phyloP scores from a whole-genome alignment of 768 basidiomycete species.

The Hericium rajendrae region DNA sequence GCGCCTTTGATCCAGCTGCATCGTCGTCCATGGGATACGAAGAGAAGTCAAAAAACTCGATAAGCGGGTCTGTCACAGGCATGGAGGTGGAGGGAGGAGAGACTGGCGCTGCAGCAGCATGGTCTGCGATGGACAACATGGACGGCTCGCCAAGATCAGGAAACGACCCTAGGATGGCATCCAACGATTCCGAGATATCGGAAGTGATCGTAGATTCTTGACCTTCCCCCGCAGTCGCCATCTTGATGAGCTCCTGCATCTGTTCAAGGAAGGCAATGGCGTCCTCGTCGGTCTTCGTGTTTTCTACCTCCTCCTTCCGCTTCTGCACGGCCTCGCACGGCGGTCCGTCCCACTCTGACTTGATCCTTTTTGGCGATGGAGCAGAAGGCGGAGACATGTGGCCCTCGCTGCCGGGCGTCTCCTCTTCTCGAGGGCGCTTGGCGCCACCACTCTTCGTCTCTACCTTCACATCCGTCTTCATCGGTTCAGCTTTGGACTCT shows the following conservation, averaged over 20 bases:
- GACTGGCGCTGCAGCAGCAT: not conserved
- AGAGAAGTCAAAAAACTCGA: conserved; percentile 64
- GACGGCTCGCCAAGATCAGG: conserved; percentile 30
- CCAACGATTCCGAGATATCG: conserved; percentile 46
- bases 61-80: conserved; percentile 37
- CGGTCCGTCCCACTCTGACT: conserved; percentile 63
- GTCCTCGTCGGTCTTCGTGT: conserved; percentile 59
- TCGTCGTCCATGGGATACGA: conserved; percentile 48
- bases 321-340: conserved; percentile 33
- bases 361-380: conserved; percentile 63
- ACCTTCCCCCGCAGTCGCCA: conserved; percentile 30
- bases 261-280: conserved; percentile 50
- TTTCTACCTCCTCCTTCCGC: conserved; percentile 11
- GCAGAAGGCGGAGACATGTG: conserved; percentile 30
- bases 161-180: conserved; percentile 53
- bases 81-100: conserved; percentile 25
- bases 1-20: conserved; percentile 49
- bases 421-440: conserved; percentile 50
- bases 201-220: conserved; percentile 29
- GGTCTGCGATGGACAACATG: conserved; percentile 21
- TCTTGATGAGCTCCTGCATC: conserved; percentile 54
- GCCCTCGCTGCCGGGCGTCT: conserved; percentile 6
- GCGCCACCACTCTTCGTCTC: conserved; percentile 14
- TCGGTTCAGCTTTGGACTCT: not conserved
- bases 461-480: conserved; percentile 5